Evolutionary conservation across 768 basidiomycete genomes (phyloP).

Genomic region (Podaxis sp.): DNA sequence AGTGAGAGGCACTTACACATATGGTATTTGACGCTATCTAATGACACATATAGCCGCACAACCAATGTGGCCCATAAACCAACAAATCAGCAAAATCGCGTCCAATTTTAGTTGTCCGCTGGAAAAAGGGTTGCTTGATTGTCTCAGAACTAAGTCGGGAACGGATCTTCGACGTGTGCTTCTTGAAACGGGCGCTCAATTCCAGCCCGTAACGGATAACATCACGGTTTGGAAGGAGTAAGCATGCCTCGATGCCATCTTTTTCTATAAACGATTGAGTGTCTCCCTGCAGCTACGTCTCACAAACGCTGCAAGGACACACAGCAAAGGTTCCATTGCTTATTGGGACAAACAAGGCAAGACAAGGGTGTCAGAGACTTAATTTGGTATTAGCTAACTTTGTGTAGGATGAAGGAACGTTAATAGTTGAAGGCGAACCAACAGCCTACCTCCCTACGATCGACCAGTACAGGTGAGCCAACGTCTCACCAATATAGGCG

Average conservation of each 20-base stretch:
- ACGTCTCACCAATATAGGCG: background rate
- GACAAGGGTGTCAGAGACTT: background rate
- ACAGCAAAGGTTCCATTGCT: slow-evolving; percentile 31
- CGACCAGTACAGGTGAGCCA: slow-evolving; percentile 25
- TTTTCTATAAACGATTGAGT: background rate
- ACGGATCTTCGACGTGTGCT: slow-evolving; percentile 24
- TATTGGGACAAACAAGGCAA: slow-evolving; percentile 32
- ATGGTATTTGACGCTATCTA: background rate
- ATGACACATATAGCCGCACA: slow-evolving; percentile 24
- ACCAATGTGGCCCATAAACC: slow-evolving; percentile 33
- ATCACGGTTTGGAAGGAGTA: slow-evolving; percentile 35
- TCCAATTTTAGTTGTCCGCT: slow-evolving; percentile 28
- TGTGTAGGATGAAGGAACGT: slow-evolving; percentile 31
- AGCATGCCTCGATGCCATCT: background rate
- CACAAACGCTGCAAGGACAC: slow-evolving; percentile 28
- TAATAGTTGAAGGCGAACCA: slow-evolving; percentile 33
- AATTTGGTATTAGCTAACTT: background rate
- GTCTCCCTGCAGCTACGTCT: slow-evolving; percentile 23
- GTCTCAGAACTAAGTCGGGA: slow-evolving; percentile 28
- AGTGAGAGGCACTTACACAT: slow-evolving; percentile 20
- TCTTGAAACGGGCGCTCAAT: slow-evolving; percentile 30
- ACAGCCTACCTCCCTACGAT: slow-evolving; percentile 33
- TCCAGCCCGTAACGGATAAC: slow-evolving; percentile 35
- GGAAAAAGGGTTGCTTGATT: slow-evolving; percentile 27
- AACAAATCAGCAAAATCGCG: slow-evolving; percentile 29